A percentile compares a stretch with the other conserved stretches of the same genome.
Conservation (phyloP, 2,329 filamentous ascomycete genomes). For the Paecilomyces sp. region DNA sequence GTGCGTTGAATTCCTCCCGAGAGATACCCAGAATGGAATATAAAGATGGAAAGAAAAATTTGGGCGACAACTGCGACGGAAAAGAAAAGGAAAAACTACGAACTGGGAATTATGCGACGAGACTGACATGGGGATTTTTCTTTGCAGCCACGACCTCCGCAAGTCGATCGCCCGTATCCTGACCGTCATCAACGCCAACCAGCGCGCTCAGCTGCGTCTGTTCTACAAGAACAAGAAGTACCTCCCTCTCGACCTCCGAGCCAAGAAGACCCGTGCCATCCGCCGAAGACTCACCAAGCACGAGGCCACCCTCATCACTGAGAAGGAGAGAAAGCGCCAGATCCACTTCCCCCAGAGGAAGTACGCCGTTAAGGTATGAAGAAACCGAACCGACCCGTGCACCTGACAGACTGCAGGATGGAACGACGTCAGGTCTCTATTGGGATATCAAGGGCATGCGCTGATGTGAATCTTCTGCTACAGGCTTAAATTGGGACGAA, state of each 20-base stretch:
- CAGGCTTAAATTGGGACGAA: slow-evolving; percentile 23
- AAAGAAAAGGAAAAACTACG: too few relatives aligned
- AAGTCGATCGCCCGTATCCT: slow-evolving; percentile 99
- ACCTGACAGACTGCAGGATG: background rate
- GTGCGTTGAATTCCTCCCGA: slow-evolving; percentile 50
- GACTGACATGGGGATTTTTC: slow-evolving; percentile 19
- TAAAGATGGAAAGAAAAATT: background rate
- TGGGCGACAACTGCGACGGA: too few relatives aligned
- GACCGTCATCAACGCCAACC: slow-evolving; percentile 99
- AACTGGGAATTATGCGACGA: slow-evolving; percentile 2
- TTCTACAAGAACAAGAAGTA: slow-evolving; percentile 99
- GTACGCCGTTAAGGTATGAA: slow-evolving; percentile 91
- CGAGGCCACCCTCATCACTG: slow-evolving; percentile 75
- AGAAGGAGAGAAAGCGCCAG: slow-evolving; percentile 95
- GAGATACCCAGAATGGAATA: background rate
- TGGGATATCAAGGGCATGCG: background rate
- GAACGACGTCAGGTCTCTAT: background rate
- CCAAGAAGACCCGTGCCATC: slow-evolving; percentile 97
- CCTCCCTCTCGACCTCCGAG: slow-evolving; percentile 92
- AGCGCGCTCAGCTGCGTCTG: slow-evolving; percentile 92
- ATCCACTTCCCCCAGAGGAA: slow-evolving; percentile 98
- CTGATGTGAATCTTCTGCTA: slow-evolving; percentile 3
- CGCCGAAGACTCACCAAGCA: slow-evolving; percentile 88
- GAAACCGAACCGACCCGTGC: slow-evolving; percentile 3
- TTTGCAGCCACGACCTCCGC: slow-evolving; percentile 84